Base-by-base conservation (phyloP, 768 basidiomycete genomes). In the Saitozyma sp. region DNA sequence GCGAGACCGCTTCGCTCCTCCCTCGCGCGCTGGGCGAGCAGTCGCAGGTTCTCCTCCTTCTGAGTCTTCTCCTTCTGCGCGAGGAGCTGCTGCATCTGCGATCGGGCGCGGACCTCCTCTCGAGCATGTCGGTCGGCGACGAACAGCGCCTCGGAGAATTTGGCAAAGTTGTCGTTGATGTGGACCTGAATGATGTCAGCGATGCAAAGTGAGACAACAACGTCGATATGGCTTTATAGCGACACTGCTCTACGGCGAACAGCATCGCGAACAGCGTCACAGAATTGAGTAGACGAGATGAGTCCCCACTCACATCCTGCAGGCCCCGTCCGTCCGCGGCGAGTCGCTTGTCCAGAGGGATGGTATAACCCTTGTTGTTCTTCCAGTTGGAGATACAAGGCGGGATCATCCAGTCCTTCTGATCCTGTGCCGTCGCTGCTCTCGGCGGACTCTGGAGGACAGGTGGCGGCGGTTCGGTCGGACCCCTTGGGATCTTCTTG, bases 361-460 rank as follows among this genome's bases (percentile, higher is more conserved):
- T 97, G 1, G 96, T 98, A 79, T 94, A 99, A 85, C 96, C 96
- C 82, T 98, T 99, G 87, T 98, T 97, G 83, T 99, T 99, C 83
- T 99, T 99, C 96, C 96, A 99, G 81, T 99, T 99, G 37, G 92
- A 95, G 63, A 99, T 97, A 79, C 95, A 98, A 16, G 96, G 96
- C 16, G 96, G 96, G 61, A 99, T 97, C 93, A 97, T 96, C 96
- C 96, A 98, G 74, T 98, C 96, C 82, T 98, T 99, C 82, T 97
- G 95, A 77, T 99, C 96, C 59, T 92, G 90, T 8, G 91, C 90
- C 0, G 95, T 95, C 4, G 93, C 94, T 74, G 96, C 94, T 58
- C 96, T 84, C 7, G 96, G 96, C 10, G 96, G 96, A 83, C 90
- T 92, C 45, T 94, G 87, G 43, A 99, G 82, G 2, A 98, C 91